These are phyloP conservation scores for Boletus vermiculosoides DNA, from an alignment of 768 basidiomycete genomes.

Conservation along the genomic window DNA sequence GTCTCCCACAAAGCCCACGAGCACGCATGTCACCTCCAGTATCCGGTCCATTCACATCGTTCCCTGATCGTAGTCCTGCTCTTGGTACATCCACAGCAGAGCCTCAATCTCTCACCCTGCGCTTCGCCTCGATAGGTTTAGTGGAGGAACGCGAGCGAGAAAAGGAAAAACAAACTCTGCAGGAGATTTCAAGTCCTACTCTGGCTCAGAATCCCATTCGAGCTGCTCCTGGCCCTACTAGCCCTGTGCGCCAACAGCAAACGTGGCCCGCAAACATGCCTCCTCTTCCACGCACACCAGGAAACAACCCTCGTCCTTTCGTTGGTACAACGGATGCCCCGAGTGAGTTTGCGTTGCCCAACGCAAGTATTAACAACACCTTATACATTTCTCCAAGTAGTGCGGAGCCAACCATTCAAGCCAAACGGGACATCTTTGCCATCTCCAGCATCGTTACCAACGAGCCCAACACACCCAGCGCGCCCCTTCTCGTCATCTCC, in stretches of 20 bases:
- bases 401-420: slow-evolving; percentile 6
- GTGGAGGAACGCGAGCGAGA: slow-evolving; percentile 22
- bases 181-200: slow-evolving; percentile 1
- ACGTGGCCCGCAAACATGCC: slow-evolving; percentile 25
- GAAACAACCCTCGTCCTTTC: slow-evolving; percentile 7
- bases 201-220: slow-evolving; percentile 16
- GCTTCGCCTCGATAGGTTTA: slow-evolving; percentile 31
- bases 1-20: slow-evolving; percentile 9
- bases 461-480: slow-evolving; percentile 20
- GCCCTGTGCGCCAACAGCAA: slow-evolving; percentile 19
- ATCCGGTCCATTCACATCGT: slow-evolving; percentile 4
- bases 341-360: slow-evolving; percentile 13
- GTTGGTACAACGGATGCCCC: slow-evolving; percentile 12
- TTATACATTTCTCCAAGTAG: slow-evolving; percentile 3
- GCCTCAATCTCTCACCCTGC: slow-evolving; percentile 33
- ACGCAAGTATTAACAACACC: neutral
- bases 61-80: slow-evolving; percentile 6
- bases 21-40: slow-evolving; percentile 8
- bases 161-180: slow-evolving; percentile 11
- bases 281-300: slow-evolving; percentile 30
- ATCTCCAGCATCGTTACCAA: slow-evolving; percentile 19
- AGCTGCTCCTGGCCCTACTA: slow-evolving; percentile 5
- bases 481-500: slow-evolving; percentile 21
- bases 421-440: slow-evolving; percentile 13
- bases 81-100: slow-evolving; percentile 5